A percentile compares a stretch with the other conserved stretches of the same genome.
Conservation (phyloP, 306 rosid species). For the Vicia villosa region DNA sequence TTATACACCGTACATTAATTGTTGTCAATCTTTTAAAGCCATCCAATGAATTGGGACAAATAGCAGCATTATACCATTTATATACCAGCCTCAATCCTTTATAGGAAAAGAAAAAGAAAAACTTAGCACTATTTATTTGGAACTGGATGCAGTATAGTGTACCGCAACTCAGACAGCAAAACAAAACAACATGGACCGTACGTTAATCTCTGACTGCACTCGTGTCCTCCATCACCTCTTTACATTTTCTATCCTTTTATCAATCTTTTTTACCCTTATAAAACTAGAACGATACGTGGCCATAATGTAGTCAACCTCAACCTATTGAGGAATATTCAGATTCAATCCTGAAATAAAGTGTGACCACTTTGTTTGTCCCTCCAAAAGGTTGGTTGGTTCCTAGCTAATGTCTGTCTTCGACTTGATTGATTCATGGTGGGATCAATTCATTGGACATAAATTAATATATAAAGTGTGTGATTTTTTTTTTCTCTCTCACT, state of each 20-base stretch:
- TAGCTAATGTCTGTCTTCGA: constrained; percentile 1
- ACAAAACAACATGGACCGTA: constrained; percentile 22
- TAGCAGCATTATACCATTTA: neutral
- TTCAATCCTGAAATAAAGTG: constrained; percentile 44
- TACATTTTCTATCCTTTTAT: neutral
- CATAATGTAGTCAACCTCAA: constrained; percentile 27
- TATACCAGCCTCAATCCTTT: neutral
- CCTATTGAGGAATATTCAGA: constrained; percentile 45
- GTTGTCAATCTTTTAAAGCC: no score
- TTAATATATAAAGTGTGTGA: no score
- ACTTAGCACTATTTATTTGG: constrained; percentile 7
- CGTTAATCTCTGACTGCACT: neutral
- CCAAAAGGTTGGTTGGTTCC: constrained; percentile 6
- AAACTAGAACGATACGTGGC: constrained; percentile 40
- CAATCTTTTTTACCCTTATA: neutral
- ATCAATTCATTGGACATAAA: constrained; percentile 6
- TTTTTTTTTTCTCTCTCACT: neutral
- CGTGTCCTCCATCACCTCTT: constrained; percentile 21
- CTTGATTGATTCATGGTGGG: constrained; percentile 18
- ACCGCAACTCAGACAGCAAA: neutral
- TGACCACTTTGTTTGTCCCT: constrained; percentile 51
- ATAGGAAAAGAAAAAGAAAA: neutral
- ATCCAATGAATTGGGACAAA: constrained; percentile 17
- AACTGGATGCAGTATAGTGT: neutral
- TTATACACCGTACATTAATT: no score